Conservation (phyloP, 2,329 filamentous ascomycete species). For the Sordariomycetes sp. region DNA sequence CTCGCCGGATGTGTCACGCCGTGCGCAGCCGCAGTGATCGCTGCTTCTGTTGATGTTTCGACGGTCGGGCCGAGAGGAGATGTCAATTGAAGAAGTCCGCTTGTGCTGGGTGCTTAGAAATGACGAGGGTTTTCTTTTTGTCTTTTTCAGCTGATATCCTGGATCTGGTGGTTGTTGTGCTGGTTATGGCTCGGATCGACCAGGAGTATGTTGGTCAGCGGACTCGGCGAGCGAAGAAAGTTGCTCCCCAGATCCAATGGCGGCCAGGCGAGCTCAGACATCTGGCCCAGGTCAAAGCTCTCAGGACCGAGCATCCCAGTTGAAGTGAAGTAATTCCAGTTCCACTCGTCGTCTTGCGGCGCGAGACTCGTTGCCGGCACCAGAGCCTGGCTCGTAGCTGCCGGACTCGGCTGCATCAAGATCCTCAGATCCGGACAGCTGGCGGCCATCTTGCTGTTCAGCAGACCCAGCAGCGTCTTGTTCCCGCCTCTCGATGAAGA, state of each 20-base stretch:
- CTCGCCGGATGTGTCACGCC: too few species aligned
- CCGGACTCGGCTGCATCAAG: not conserved
- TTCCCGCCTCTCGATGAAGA: slow-evolving; percentile 33
- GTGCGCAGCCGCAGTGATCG: too few species aligned
- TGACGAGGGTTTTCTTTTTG: not conserved
- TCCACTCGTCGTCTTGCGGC: not conserved
- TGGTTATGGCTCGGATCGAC: not conserved
- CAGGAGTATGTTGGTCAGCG: slow-evolving; percentile 2
- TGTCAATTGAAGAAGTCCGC: too few species aligned
- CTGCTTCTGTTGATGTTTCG: too few species aligned
- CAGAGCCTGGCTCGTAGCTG: too few species aligned
- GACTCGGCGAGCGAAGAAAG: slow-evolving; percentile 2
- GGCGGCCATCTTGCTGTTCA: slow-evolving; percentile 18
- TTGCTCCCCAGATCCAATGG: slow-evolving; percentile 5
- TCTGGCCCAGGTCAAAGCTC: slow-evolving; percentile 1
- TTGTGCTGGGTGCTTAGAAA: too few species aligned
- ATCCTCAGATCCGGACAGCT: slow-evolving; percentile 7
- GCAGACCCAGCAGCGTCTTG: slow-evolving; percentile 23
- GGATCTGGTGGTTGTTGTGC: not conserved
- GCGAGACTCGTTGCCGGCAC: too few species aligned
- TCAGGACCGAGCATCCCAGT: not conserved
- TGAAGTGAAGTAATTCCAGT: not conserved
- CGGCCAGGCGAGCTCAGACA: slow-evolving; percentile 4
- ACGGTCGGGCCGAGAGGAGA: too few species aligned
- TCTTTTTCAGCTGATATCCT: not conserved